A percentile compares a stretch with the other conserved stretches of the same genome.
Conservation (phyloP, 805 yeast genomes). For the Ogataea nitratoaversa region DNA sequence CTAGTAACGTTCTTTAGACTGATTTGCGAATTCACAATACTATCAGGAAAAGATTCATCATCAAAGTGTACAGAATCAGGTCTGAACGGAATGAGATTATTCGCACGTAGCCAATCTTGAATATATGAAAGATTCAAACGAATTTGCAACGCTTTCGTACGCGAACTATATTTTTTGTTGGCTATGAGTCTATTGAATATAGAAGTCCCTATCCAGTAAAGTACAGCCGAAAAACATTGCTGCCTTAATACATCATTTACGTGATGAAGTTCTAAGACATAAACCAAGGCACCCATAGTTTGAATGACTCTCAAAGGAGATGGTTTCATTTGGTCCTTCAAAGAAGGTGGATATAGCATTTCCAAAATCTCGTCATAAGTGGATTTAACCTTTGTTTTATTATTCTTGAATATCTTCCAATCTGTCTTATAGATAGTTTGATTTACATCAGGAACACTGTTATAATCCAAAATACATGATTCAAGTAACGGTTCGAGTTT, state of each 20-base stretch:
- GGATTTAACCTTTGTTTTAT: slow-evolving; percentile 33
- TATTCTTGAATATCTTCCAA: slow-evolving; percentile 49
- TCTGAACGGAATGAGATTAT: slow-evolving; percentile 45
- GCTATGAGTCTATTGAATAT: slow-evolving; percentile 70
- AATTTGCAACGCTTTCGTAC: slow-evolving; percentile 86
- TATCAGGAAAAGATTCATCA: slow-evolving; percentile 32
- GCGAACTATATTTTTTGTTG: slow-evolving; percentile 65
- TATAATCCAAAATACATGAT: slow-evolving; percentile 66
- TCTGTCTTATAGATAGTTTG: slow-evolving; percentile 71
- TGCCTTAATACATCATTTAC: slow-evolving; percentile 75
- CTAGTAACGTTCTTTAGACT: slow-evolving; percentile 27
- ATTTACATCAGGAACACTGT: slow-evolving; percentile 72
- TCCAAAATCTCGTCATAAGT: slow-evolving; percentile 71
- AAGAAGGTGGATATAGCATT: slow-evolving; percentile 81
- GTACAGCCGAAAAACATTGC: slow-evolving; percentile 72
- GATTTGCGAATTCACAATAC: slow-evolving; percentile 19
- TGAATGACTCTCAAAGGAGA: slow-evolving; percentile 85
- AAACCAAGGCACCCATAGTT: slow-evolving; percentile 81
- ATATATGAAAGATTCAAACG: slow-evolving; percentile 78
- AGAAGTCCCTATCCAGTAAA: slow-evolving; percentile 70
- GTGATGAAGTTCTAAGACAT: slow-evolving; percentile 76
- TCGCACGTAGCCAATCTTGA: slow-evolving; percentile 89
- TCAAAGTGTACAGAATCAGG: slow-evolving; percentile 23
- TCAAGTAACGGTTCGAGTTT: slow-evolving; percentile 56
- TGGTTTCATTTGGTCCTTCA: slow-evolving; percentile 75